Percentiles rank a stretch among this genome's conserved stretches.
These are phyloP conservation scores for Cutaneotrichosporon cutaneum DNA, from an alignment of 1,284 basidiomycete species.

Conservation along the genomic window DNA sequence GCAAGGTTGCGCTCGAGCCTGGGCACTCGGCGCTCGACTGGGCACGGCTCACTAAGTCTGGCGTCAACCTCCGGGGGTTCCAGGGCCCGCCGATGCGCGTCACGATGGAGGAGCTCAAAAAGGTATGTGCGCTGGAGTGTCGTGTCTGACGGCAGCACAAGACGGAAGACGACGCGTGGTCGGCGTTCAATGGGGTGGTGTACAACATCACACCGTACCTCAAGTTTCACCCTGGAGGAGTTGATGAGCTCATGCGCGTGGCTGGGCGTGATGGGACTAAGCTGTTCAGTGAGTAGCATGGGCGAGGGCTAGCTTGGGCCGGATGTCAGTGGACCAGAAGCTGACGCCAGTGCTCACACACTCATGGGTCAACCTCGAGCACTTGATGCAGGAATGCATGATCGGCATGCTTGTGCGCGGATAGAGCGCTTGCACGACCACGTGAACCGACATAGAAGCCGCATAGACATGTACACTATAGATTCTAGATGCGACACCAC, in stretches of 20 bases:
- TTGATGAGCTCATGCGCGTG: constrained; percentile 89
- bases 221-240: constrained; percentile 90
- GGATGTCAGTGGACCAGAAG: neutral
- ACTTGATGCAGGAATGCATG: constrained; percentile 87
- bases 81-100: constrained; percentile 64
- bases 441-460: too few relatives aligned
- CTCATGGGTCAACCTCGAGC: constrained; percentile 91
- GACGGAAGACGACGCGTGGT: constrained; percentile 82
- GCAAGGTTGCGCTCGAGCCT: constrained; percentile 85
- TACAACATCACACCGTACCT: constrained; percentile 96
- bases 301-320: neutral
- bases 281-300: constrained; percentile 70
- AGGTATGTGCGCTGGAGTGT: constrained; percentile 60
- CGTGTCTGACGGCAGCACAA: constrained; percentile 40
- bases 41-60: constrained; percentile 80
- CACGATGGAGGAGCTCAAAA: constrained; percentile 76
- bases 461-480: neutral
- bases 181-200: constrained; percentile 86
- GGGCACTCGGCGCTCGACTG: constrained; percentile 93
- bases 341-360: constrained; percentile 58
- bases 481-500: neutral
- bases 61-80: constrained; percentile 68
- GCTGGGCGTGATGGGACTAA: constrained; percentile 93
- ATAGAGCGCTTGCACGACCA: constrained; percentile 14
- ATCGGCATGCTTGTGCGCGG: constrained; percentile 82